Base-by-base conservation (phyloP, 2,329 filamentous ascomycete species). In the Fusarium verrucosum region DNA sequence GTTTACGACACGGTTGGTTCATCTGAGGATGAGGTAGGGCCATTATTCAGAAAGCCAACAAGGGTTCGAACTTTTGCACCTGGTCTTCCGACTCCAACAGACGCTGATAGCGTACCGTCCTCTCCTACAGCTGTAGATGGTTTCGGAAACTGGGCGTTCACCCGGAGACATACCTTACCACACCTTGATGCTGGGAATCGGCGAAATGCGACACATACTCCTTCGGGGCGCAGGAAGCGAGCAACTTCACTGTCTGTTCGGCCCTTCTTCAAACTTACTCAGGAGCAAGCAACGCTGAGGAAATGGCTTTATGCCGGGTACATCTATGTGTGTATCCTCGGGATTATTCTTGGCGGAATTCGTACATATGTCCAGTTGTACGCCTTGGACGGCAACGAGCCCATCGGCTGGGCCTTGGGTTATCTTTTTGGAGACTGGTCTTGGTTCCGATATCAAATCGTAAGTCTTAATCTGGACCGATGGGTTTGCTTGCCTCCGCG, bases 331-430 rank as follows among this genome's bases (percentile, higher is more conserved):
- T 84, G 87, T 43, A 86, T 96, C 9, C 49, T 89, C 10, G 71
- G 80, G 1, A 85, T 92, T 28, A 86, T 96, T 49, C 77, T 97
- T 5, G 77, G 87, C 4, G 90, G 88, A 0, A 84, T 98, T 25
- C 86, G 93, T 50, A 81, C 82, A 4, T 90, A 92, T 67, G 87
- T 98, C 45, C 79, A 84, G 35, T 77, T 79, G 38, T 82, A 85
- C 62, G 93, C 92, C 14, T 81, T 99, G 2, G 73, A 83, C 30
- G 87, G 87, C 16, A 80, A 87, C 47, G 95, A 99, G 70, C 93
- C 95, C 0, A 86, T 99, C 40, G 92, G 94, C 4, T 99, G 95
- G 95, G 94, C 92, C 0, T 77, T 97, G 11, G 90, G 92, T 3
- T 99, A 99, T 75, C 80, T 97, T 4, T 86, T 98, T 61, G 94